Evolutionary conservation across 2,329 filamentous ascomycete genomes (phyloP), one percentile per base, ranked within the genome.

Genomic region (Exophiala bonariae): DNA sequence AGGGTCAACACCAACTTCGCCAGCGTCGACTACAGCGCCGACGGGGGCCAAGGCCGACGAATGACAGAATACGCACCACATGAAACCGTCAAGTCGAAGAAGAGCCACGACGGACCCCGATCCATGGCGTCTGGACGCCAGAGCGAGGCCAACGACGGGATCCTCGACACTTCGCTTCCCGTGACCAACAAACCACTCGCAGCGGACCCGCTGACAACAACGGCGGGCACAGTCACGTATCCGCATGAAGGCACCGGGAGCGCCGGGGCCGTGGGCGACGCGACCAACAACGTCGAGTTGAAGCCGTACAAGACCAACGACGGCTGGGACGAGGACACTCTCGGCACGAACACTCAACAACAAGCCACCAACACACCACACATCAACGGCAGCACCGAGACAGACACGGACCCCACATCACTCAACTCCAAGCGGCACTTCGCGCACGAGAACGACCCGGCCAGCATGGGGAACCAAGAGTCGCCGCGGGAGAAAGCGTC

Each of bases 51-150:
- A 13, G 30, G 42, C 16, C 47, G 57, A 30, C 49, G 57, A 16
- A 41, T 56, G 40, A 59, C 57, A n/a, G 55, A 54, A 38, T 58
- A 58, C 31, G 55, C 52, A 32, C 55, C 55, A 3, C 35, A 58
- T 19, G 55, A 58, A 40, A 51, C 34, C 11, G 26, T 36, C 13
- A 34, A 43, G 16, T 26, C 32, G 14, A 47, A 48, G 30, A 26
- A 38, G 32, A 33, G 20, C 26, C 47, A 30, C 13, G 36, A 45
- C 18, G 16, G 26, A 10, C 16, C 48, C n/a, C 17, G 30, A 1
- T 28, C 11, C 17, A 13, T 22, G n/a, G 16, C 16, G 14, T 38
- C 20, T 17, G 44, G 36, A 28, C 35, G 17, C 13, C 16, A 19
- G 26, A 31, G 31, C 18, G 33, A 34, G 7, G 32, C 32, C 17